Conservation (phyloP, 2,329 filamentous ascomycete genomes). For the Diplodia sapinea region DNA sequence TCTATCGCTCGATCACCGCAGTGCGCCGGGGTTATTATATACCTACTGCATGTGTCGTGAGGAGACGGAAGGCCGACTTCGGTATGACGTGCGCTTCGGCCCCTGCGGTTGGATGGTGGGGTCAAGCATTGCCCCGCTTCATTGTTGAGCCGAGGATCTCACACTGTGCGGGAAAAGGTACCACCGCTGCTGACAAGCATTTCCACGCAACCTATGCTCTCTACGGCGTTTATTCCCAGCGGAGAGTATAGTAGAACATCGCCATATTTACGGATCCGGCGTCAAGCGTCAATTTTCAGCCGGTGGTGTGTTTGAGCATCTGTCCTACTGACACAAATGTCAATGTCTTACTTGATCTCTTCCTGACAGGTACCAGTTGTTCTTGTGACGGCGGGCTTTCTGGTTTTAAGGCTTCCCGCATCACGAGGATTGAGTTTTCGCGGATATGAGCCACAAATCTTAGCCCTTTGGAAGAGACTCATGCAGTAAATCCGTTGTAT, state of each 20-base stretch:
- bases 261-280: neutral
- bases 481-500: conserved; percentile 14
- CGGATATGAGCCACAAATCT: neutral
- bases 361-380: neutral
- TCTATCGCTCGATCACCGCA: neutral
- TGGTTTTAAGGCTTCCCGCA: no score
- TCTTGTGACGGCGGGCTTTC: neutral
- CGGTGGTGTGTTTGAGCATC: neutral
- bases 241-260: neutral
- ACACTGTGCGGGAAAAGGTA: conserved; percentile 1
- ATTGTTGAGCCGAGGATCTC: conserved; percentile 3
- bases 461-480: neutral
- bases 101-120: neutral
- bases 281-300: conserved; percentile 4
- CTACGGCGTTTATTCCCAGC: neutral
- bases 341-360: neutral
- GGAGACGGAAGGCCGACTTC: neutral
- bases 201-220: neutral
- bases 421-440: neutral
- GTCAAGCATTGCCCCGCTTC: conserved; percentile 1
- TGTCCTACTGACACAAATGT: neutral
- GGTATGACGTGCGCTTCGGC: conserved; percentile 11
- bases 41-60: neutral
- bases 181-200: conserved; percentile 2
- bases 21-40: neutral